Percentiles rank a stretch among this genome's conserved stretches.
phyloP scores from a whole-genome alignment of 164 flowering plant species.

The Protea cynaroides region DNA sequence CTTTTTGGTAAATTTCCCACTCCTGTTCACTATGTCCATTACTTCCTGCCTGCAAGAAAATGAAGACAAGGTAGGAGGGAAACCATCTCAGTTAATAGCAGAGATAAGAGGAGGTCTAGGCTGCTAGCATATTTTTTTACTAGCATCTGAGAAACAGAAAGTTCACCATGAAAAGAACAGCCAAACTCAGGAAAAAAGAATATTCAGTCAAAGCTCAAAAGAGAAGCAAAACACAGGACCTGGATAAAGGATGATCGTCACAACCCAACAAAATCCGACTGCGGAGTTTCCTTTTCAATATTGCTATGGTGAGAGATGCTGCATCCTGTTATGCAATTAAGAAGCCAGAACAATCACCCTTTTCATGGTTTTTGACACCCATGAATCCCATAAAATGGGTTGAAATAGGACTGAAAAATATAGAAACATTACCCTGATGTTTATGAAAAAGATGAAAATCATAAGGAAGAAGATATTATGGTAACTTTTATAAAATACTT shows the following conservation, averaged over 20 bases:
- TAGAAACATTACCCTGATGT: too few relatives aligned
- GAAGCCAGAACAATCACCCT: not conserved
- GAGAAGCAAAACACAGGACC: constrained; percentile 32
- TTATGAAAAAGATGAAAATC: too few relatives aligned
- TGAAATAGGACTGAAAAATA: too few relatives aligned
- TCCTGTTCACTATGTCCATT: constrained; percentile 70
- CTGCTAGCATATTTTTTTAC: not conserved
- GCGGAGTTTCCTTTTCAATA: constrained; percentile 63
- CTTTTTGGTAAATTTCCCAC: constrained; percentile 68
- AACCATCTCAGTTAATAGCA: not conserved
- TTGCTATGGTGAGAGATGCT: constrained; percentile 74
- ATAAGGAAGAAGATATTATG: too few relatives aligned
- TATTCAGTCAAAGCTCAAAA: not conserved
- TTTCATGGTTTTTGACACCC: not conserved
- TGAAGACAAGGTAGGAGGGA: too few relatives aligned
- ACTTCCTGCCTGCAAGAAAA: constrained; percentile 52
- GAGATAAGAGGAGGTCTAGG: not conserved
- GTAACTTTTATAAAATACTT: too few relatives aligned
- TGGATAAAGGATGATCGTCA: constrained; percentile 89
- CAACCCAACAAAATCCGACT: constrained; percentile 82
- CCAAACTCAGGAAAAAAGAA: too few relatives aligned
- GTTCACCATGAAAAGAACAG: too few relatives aligned
- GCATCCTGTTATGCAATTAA: constrained; percentile 60
- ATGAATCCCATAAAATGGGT: too few relatives aligned
- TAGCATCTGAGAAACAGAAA: too few relatives aligned